Evolutionary conservation across 2,329 filamentous ascomycete species (phyloP).

Genomic region (Colletotrichum noveboracense): DNA sequence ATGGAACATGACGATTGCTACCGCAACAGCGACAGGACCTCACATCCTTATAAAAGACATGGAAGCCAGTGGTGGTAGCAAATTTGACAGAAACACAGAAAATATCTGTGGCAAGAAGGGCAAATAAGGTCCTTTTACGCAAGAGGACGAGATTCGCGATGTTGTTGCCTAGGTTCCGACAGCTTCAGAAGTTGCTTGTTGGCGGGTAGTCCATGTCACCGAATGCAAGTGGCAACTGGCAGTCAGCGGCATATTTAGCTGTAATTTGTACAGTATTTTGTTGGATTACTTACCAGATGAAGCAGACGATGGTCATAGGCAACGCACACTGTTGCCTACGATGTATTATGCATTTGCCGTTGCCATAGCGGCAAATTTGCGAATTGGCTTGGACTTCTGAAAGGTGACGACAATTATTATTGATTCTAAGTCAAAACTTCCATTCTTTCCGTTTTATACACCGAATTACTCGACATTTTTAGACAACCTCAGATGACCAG

Average conservation of each 20-base stretch:
- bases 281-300: background rate
- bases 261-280: rapidly evolving
- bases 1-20: no score
- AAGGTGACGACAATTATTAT: background rate
- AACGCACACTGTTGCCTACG: background rate
- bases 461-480: background rate
- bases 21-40: no score
- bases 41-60: no score
- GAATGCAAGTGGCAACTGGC: background rate
- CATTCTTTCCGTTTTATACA: background rate
- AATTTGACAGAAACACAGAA: no score
- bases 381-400: background rate
- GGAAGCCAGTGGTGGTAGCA: no score
- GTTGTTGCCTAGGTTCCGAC: background rate
- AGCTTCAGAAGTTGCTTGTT: background rate
- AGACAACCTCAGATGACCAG: rapidly evolving
- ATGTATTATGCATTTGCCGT: background rate
- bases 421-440: background rate
- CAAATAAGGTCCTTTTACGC: no score
- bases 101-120: no score
- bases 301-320: background rate
- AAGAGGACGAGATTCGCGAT: no score
- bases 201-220: background rate
- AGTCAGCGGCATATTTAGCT: background rate
- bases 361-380: background rate